Percentiles rank a stretch among this genome's conserved stretches.
These are phyloP conservation scores for Fusarium sublunatum DNA, from an alignment of 2,329 filamentous ascomycete genomes.

Conservation along the genomic window DNA sequence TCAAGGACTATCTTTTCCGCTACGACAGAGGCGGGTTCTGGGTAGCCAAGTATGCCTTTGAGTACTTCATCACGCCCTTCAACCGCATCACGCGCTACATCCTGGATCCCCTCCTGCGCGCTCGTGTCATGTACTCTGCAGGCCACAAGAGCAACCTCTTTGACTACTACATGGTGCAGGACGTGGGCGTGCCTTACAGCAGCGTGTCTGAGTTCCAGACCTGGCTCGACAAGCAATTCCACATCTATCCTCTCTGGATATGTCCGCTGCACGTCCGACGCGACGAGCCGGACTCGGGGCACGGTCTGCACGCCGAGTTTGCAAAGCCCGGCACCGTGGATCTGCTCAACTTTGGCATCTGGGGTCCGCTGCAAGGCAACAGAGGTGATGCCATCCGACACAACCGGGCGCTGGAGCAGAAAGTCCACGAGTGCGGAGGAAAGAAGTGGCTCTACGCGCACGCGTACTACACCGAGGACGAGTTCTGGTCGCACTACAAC, in stretches of 20 bases:
- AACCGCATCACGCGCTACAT: constrained; percentile 70
- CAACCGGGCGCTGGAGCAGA: constrained; percentile 71
- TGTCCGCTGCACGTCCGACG: constrained; percentile 62
- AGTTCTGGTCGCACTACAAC: constrained; percentile 76
- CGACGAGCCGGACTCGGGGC: constrained; percentile 53
- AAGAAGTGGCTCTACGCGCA: constrained; percentile 79
- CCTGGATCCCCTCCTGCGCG: constrained; percentile 72
- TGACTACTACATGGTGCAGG: constrained; percentile 72
- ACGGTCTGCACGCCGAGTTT: constrained; percentile 62
- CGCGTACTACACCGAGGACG: constrained; percentile 73
- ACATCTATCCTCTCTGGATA: constrained; percentile 67
- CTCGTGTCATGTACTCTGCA: constrained; percentile 73
- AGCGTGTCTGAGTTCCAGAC: constrained; percentile 57
- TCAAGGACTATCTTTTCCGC: constrained; percentile 76
- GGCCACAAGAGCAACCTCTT: constrained; percentile 70
- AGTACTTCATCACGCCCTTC: constrained; percentile 73
- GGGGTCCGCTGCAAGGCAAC: constrained; percentile 62
- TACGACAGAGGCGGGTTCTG: constrained; percentile 78
- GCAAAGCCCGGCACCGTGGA: constrained; percentile 52
- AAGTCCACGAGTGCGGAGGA: constrained; percentile 68
- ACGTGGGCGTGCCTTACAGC: constrained; percentile 65
- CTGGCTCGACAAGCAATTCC: constrained; percentile 59
- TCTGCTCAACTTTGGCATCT: constrained; percentile 72
- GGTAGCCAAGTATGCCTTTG: constrained; percentile 71
- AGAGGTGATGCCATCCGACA: constrained; percentile 60